Evolutionary conservation across 805 yeast genomes (phyloP), one percentile per base, ranked within the genome.

Genomic region (Yarrowia sp.): DNA sequence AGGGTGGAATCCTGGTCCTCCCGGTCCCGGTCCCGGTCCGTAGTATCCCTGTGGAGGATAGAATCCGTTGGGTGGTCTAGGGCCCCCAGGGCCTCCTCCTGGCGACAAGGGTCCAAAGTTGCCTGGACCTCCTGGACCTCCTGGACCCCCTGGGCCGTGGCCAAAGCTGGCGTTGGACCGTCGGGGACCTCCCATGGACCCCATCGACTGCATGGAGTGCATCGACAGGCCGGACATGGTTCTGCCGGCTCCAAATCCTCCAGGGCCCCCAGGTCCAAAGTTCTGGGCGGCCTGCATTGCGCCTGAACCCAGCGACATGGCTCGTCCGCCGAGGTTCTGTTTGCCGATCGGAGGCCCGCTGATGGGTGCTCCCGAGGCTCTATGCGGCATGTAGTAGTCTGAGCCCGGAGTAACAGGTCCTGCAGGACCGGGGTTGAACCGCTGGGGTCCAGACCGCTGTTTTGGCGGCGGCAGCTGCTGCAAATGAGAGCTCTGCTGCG

Each of bases 211-310:
- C 51, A 41, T 58, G 21, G 51, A 41, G 17, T 43, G 51, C 63
- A 58, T 58, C 4, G 51, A 41, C 22, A 58, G 38, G 0, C 63
- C 63, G 7, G 63, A 58, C 51, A 43, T 58, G 26, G 63, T 58
- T 58, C 63, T 28, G 19, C 63, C 63, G 10, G 26, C 32, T 14
- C 63, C 63, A 12, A 58, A 41, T 1, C 63, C 63, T 3, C 62
- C 62, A 0, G 49, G 46, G 2, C 43, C n/a, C n/a, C n/a, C 43
- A 4, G 62, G 49, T 9, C 51, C 61, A 28, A 54, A 54, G 46
- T 54, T 36, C 36, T 54, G 61, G 2, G 61, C 61, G 3, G 61
- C 61, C 61, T 54, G 61, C 61, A 54, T 54, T 3, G 61, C 61
- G 30, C 61, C 61, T 4, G 61, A 54, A 32, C 61, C 61, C 35